Percentiles rank a stretch among this genome's conserved stretches.
Conservation (phyloP, 1,284 basidiomycete genomes). For the Cutaneotrichosporon sp. region DNA sequence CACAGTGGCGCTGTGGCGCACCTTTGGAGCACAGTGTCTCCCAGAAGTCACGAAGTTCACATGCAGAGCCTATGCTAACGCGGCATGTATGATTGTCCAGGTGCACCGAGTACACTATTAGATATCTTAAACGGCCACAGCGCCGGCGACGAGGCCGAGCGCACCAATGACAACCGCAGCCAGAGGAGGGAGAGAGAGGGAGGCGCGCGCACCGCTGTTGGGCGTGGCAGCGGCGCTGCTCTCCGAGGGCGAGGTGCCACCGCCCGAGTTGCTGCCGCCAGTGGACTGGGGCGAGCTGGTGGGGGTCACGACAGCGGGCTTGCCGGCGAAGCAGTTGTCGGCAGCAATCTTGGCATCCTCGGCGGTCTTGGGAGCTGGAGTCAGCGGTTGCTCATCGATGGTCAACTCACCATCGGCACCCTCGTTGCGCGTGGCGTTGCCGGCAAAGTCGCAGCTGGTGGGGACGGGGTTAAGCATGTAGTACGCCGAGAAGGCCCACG, state of each 20-base stretch:
- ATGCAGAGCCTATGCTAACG: not conserved
- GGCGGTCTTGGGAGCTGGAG: slow-evolving; percentile 3
- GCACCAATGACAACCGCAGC: not conserved
- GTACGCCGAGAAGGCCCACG: slow-evolving; percentile 78
- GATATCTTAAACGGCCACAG: not conserved
- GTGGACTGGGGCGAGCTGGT: slow-evolving; percentile 11
- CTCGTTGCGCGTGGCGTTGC: slow-evolving; percentile 75
- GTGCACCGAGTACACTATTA: not conserved
- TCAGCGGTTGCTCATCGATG: not conserved
- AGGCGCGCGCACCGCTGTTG: not conserved
- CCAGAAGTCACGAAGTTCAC: not conserved
- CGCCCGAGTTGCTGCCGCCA: not conserved
- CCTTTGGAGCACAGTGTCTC: no score
- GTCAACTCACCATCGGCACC: slow-evolving; percentile 25
- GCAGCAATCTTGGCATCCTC: slow-evolving; percentile 13
- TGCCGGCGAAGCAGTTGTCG: slow-evolving; percentile 14
- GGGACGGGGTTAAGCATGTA: slow-evolving; percentile 67
- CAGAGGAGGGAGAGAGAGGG: not conserved
- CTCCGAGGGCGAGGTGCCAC: not conserved
- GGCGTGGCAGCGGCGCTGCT: not conserved
- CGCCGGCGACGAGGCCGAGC: slow-evolving; percentile 8
- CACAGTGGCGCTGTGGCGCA: no score
- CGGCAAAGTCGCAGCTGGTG: slow-evolving; percentile 65
- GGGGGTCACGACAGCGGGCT: slow-evolving; percentile 14
- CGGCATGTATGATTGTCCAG: not conserved